phyloP scores from a whole-genome alignment of 2,329 filamentous ascomycete genomes.

The Trichoderma breve region DNA sequence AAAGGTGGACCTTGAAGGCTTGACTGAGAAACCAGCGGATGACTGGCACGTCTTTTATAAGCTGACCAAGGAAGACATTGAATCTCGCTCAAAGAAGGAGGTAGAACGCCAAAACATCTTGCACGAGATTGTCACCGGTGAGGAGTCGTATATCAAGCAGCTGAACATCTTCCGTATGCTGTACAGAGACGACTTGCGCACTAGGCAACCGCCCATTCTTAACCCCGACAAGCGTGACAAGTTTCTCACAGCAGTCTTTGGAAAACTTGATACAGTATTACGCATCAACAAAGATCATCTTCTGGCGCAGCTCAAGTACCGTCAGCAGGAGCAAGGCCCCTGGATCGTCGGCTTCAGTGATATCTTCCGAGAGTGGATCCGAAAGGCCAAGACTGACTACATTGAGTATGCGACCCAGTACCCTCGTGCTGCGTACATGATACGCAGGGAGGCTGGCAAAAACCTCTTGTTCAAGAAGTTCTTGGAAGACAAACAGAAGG shows the following conservation, averaged over 20 bases:
- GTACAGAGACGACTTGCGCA: slow-evolving; percentile 77
- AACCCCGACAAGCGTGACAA: slow-evolving; percentile 71
- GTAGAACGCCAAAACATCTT: slow-evolving; percentile 89
- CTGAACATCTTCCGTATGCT: slow-evolving; percentile 81
- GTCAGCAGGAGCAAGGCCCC: slow-evolving; percentile 93
- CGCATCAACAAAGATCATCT: slow-evolving; percentile 91
- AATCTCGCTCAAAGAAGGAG: slow-evolving; percentile 76
- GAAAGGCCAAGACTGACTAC: slow-evolving; percentile 85
- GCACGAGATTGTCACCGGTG: slow-evolving; percentile 91
- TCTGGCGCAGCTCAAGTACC: slow-evolving; percentile 89
- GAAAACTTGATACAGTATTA: slow-evolving; percentile 83
- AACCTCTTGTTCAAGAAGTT: slow-evolving; percentile 88
- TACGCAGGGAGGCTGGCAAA: slow-evolving; percentile 78
- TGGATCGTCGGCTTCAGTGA: slow-evolving; percentile 95
- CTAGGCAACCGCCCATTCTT: slow-evolving; percentile 76
- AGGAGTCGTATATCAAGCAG: slow-evolving; percentile 87
- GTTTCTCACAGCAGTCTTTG: slow-evolving; percentile 85
- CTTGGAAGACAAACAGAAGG: slow-evolving; percentile 72
- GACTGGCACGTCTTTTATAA: slow-evolving; percentile 92
- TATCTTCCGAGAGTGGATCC: slow-evolving; percentile 96
- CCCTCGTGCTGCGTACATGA: slow-evolving; percentile 76
- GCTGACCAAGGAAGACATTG: slow-evolving; percentile 72
- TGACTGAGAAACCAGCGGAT: slow-evolving; percentile 65
- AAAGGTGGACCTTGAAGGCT: slow-evolving; percentile 82
- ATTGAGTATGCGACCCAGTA: slow-evolving; percentile 89